phyloP scores from a whole-genome alignment of 169 alveolate genomes.

The Plasmodium knowlesi region DNA sequence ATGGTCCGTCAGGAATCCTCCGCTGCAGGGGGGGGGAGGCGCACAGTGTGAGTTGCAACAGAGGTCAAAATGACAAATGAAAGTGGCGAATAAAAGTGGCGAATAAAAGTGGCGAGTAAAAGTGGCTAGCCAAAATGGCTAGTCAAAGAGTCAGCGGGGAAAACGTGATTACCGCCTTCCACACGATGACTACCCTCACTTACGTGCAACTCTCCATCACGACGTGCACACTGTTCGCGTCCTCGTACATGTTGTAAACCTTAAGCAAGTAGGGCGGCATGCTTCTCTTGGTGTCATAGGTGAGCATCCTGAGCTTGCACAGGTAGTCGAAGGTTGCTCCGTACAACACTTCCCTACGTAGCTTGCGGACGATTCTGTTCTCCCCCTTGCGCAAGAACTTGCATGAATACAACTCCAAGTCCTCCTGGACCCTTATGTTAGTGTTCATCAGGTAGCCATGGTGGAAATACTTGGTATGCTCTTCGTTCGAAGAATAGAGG shows the following conservation, averaged over 20 bases:
- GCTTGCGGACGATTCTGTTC: slow-evolving; percentile 16
- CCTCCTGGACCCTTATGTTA: background rate
- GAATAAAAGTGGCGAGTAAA: too few species aligned
- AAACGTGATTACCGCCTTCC: background rate
- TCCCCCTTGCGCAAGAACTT: slow-evolving; percentile 19
- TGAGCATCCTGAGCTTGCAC: slow-evolving; percentile 7
- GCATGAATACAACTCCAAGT: slow-evolving; percentile 1
- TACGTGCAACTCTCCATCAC: slow-evolving; percentile 48
- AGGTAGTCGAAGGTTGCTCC: slow-evolving; percentile 21
- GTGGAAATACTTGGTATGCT: slow-evolving; percentile 38
- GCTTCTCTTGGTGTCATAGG: background rate
- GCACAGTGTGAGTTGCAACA: background rate
- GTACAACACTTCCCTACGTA: background rate
- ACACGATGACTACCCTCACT: background rate
- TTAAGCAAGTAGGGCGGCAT: slow-evolving; percentile 30
- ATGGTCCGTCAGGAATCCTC: slow-evolving; percentile 37
- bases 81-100: background rate
- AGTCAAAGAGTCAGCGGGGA: background rate
- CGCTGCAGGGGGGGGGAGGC: slow-evolving; percentile 12
- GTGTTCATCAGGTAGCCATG: slow-evolving; percentile 33
- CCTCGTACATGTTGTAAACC: slow-evolving; percentile 41
- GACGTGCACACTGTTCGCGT: slow-evolving; percentile 27
- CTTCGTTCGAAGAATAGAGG: slow-evolving; percentile 20
- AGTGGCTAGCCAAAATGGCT: background rate
- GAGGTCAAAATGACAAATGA: too few species aligned